phyloP scores from a whole-genome alignment of 2,329 filamentous ascomycete species.

The Aspergillus thermomutatus region DNA sequence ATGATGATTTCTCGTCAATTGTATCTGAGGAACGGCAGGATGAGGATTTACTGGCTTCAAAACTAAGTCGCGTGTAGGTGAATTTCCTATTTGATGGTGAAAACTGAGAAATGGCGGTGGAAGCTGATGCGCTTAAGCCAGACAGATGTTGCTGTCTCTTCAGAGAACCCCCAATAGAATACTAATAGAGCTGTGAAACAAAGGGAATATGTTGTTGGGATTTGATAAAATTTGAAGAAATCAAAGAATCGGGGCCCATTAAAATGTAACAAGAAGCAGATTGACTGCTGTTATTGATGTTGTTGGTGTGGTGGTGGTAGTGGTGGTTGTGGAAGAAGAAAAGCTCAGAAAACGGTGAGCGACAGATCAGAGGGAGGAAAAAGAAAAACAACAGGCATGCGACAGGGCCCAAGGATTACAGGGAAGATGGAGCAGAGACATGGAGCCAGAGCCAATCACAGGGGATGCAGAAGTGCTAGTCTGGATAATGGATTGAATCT shows the following conservation, averaged over 20 bases:
- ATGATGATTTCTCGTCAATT: background rate
- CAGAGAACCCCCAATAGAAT: background rate
- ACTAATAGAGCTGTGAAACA: background rate
- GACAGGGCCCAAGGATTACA: slow-evolving; percentile 5
- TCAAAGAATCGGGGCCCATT: background rate
- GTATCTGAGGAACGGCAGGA: background rate
- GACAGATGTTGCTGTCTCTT: background rate
- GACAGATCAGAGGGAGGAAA: slow-evolving; percentile 2
- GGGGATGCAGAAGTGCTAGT: slow-evolving; percentile 5
- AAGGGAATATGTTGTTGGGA: background rate
- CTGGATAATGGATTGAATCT: slow-evolving; percentile 1
- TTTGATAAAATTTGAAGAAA: background rate
- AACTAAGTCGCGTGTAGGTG: background rate
- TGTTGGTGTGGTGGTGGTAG: background rate
- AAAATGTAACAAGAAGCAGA: background rate
- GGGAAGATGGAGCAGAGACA: background rate
- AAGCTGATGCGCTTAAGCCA: slow-evolving; percentile 7
- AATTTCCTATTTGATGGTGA: background rate
- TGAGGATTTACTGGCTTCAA: slow-evolving; percentile 2
- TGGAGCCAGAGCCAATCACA: background rate
- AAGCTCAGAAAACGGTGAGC: slow-evolving; percentile 11
- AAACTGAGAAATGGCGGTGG: slow-evolving; percentile 14
- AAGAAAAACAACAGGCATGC: slow-evolving; percentile 11
- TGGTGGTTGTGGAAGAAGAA: background rate
- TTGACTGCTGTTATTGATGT: background rate